These are phyloP conservation scores for Quercus phellos DNA, from an alignment of 331 rosid genomes.

Conservation along the genomic window DNA sequence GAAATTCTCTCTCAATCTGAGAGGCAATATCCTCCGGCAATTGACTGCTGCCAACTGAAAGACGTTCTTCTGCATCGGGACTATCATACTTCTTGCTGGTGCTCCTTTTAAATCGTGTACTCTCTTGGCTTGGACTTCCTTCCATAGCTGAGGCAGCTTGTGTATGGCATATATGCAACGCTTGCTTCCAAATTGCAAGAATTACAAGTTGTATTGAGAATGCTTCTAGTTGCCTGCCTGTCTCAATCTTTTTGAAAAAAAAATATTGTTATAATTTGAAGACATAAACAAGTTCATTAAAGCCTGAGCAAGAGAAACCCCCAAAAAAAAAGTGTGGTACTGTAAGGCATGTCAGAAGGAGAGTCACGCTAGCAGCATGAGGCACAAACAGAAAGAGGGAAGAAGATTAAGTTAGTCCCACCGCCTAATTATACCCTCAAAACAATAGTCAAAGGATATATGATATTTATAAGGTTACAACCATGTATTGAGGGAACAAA, in stretches of 20 bases:
- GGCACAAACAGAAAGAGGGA: not conserved
- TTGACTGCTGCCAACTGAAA: slow-evolving; percentile 40
- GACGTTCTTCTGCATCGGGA: slow-evolving; percentile 50
- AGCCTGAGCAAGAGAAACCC: not conserved
- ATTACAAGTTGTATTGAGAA: slow-evolving; percentile 93
- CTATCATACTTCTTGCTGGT: slow-evolving; percentile 50
- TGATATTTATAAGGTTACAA: not conserved
- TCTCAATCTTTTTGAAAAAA: slow-evolving; percentile 41
- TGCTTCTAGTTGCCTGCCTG: slow-evolving; percentile 78
- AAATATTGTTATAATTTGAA: not conserved
- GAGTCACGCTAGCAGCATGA: not conserved
- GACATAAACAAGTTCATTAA: not conserved
- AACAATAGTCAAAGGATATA: not conserved
- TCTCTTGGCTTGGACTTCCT: slow-evolving; percentile 91
- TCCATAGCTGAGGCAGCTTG: slow-evolving; percentile 85
- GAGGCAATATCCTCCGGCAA: slow-evolving; percentile 52
- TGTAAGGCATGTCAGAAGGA: not conserved
- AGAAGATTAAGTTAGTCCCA: slow-evolving; percentile 12
- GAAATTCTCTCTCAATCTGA: slow-evolving; percentile 78
- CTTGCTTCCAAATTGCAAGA: slow-evolving; percentile 99
- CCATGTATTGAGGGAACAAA: slow-evolving; percentile 8
- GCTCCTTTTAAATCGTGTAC: slow-evolving; percentile 59
- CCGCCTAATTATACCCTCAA: not conserved
- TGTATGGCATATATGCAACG: slow-evolving; percentile 80
- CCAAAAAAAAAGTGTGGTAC: not conserved